A percentile compares a stretch with the other conserved stretches of the same genome.
These are phyloP conservation scores for Eucalyptus pauciflora DNA, from an alignment of 345 rosid genomes.

Conservation along the genomic window DNA sequence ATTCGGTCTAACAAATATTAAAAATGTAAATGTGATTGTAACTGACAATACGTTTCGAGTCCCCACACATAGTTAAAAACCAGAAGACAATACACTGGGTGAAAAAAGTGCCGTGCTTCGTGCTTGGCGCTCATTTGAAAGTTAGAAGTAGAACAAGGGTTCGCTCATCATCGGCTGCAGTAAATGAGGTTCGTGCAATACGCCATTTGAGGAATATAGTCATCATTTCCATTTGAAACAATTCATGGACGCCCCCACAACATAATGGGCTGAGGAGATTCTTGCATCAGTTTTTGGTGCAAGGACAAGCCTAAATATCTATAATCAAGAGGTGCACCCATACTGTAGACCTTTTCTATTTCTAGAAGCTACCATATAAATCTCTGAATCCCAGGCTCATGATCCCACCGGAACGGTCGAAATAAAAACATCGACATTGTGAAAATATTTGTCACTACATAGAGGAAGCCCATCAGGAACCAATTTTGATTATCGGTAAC, in stretches of 20 bases:
- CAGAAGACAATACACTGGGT: background rate
- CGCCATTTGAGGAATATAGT: background rate
- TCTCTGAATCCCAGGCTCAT: conserved; percentile 79
- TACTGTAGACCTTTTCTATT: background rate
- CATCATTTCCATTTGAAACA: background rate
- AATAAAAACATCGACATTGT: conserved; percentile 76
- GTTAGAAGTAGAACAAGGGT: background rate
- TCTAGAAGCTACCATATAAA: conserved; percentile 66
- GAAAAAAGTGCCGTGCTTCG: background rate
- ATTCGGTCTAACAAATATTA: background rate
- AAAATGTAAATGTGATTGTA: background rate
- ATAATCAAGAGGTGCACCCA: background rate
- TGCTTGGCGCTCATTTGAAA: background rate
- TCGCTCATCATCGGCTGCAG: background rate
- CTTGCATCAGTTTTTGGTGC: background rate
- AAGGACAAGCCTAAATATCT: background rate
- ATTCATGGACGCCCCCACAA: background rate
- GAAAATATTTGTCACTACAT: conserved; percentile 33
- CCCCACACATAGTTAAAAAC: background rate
- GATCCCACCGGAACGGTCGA: conserved; percentile 71
- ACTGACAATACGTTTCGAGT: background rate
- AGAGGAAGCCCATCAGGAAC: conserved; percentile 40
- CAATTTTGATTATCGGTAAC: conserved; percentile 14
- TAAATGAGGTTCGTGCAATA: background rate
- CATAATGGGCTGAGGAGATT: background rate